phyloP scores from a whole-genome alignment of 192 early-diverging fungal species.

The Jimgerdemannia lactiflua region DNA sequence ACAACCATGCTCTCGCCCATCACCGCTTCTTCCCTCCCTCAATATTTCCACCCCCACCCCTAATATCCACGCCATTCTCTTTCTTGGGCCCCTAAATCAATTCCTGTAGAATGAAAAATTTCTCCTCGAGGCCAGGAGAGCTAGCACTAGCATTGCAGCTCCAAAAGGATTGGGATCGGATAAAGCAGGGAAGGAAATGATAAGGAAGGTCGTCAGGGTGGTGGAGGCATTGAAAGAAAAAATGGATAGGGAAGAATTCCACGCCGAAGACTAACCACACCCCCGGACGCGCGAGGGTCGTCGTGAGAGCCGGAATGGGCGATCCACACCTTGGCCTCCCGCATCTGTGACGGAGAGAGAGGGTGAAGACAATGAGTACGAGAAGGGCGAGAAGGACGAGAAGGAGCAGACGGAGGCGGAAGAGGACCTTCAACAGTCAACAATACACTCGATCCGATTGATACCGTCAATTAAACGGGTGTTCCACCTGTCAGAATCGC shows the following conservation, averaged over 20 bases:
- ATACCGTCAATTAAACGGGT: neutral
- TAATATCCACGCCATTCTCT: neutral
- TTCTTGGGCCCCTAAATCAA: neutral
- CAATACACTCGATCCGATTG: neutral
- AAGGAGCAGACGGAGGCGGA: neutral
- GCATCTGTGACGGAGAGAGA: constrained; percentile 6
- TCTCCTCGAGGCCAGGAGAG: neutral
- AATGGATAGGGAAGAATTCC: neutral
- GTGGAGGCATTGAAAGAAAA: neutral
- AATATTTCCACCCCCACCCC: neutral
- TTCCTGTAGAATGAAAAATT: constrained; percentile 14
- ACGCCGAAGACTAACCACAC: constrained; percentile 9
- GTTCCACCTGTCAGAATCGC: neutral
- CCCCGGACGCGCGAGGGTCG: constrained; percentile 8
- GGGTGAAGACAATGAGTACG: constrained; percentile 21
- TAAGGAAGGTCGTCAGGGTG: neutral
- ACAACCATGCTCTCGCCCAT: constrained; percentile 9
- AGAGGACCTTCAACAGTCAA: neutral
- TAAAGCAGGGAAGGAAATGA: neutral
- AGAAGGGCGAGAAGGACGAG: constrained; percentile 19
- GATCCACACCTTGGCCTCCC: constrained; percentile 1
- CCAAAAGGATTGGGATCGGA: constrained; percentile 15
- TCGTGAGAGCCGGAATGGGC: too few relatives aligned
- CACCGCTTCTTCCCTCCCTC: constrained; percentile 1
- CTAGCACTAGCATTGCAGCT: constrained; percentile 14